Conservation (phyloP, 192 early-diverging fungal genomes). For the Gonapodya prolifera region DNA sequence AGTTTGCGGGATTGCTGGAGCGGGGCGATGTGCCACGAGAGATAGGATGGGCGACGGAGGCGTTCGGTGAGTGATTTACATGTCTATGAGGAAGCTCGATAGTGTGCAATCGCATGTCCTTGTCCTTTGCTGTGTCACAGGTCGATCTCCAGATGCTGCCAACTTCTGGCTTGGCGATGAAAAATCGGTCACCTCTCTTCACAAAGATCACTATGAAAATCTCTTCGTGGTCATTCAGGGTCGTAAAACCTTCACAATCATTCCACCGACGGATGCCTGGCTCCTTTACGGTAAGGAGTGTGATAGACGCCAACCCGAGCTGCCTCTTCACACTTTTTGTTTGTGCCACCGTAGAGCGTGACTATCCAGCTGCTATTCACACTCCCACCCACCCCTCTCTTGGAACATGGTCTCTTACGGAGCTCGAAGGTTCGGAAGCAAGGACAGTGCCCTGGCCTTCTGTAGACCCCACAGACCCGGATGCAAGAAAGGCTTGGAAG, state of each 20-base stretch:
- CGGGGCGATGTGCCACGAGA: conserved; percentile 19
- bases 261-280: conserved; percentile 11
- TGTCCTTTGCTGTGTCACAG: neutral
- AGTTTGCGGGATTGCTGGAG: conserved; percentile 13
- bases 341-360: neutral
- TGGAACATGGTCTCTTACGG: neutral
- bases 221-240: conserved; percentile 33
- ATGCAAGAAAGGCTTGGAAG: neutral
- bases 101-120: neutral
- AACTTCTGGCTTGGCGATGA: conserved; percentile 37
- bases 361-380: neutral
- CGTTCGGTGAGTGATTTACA: conserved; percentile 12
- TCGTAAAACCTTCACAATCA: conserved; percentile 26
- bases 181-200: conserved; percentile 22
- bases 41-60: conserved; percentile 22
- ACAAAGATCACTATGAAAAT: conserved; percentile 47
- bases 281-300: conserved; percentile 3
- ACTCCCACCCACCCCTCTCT: neutral
- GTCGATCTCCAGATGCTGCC: conserved; percentile 22
- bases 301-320: neutral
- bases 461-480: neutral
- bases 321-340: no score
- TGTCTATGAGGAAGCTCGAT: neutral
- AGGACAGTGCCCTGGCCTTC: neutral
- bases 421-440: neutral